phyloP scores from a whole-genome alignment of 768 basidiomycete species.

The Arthromyces matolae region DNA sequence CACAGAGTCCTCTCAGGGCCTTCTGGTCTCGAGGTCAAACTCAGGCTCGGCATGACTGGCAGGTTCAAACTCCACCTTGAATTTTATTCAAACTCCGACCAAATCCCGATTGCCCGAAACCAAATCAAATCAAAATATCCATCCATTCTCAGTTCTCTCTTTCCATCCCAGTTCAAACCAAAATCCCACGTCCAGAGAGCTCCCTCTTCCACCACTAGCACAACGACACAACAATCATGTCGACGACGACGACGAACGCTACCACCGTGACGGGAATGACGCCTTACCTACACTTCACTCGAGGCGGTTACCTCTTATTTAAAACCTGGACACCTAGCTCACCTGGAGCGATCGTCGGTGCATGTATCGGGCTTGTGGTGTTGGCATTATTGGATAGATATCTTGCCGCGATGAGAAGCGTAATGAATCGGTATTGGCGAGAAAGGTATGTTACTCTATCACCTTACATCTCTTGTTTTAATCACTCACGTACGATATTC shows the following conservation, averaged over 20 bases:
- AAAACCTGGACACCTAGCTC: conserved; percentile 64
- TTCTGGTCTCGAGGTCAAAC: no score
- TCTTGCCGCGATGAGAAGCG: conserved; percentile 52
- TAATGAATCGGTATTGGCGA: conserved; percentile 56
- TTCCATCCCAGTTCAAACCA: background rate
- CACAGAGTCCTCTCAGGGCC: no score
- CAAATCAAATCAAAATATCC: no score
- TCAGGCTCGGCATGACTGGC: no score
- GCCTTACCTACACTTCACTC: conserved; percentile 67
- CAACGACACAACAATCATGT: background rate
- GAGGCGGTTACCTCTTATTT: conserved; percentile 66
- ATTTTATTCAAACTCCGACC: no score
- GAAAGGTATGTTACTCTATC: conserved; percentile 42
- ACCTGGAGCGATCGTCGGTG: conserved; percentile 66
- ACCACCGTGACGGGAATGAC: conserved; percentile 41
- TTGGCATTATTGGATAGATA: conserved; percentile 71
- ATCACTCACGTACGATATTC: background rate
- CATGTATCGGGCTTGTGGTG: conserved; percentile 66
- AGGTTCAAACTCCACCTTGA: no score
- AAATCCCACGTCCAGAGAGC: background rate
- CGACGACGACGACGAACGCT: background rate
- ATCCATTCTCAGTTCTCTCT: no score
- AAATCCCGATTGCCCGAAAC: no score
- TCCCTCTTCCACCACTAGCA: background rate
- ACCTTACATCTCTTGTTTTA: background rate